Base-by-base conservation (phyloP, 2,329 filamentous ascomycete species). In the Monosporascus sp. region DNA sequence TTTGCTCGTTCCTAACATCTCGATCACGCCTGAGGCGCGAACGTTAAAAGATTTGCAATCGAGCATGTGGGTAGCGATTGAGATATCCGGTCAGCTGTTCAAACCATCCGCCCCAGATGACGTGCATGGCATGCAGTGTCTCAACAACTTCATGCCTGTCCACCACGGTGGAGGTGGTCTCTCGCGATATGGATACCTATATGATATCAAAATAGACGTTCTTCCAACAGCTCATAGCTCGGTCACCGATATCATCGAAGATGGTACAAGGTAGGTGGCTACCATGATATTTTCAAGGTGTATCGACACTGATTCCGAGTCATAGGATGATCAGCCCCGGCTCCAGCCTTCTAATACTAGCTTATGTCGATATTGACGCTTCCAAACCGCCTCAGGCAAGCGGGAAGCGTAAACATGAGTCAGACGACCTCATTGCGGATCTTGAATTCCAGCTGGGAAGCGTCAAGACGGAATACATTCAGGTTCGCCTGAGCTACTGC, bases 391-490 rank as follows among this genome's bases (percentile, higher is more conserved):
- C 55, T 43, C 45, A 41, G 8, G 39, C 51, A 5, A 52, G 50
- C 15, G 51, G 54, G 8, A 67, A 73, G 50, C 35, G 60, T 8
- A 68, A 68, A 35, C 70, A 74, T 47, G 74, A 70, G 39, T 77
- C 82, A 0, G 80, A 84, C 14, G 73, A 79, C 41, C 68, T 85
- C 35, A 81, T 87, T 17, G 74, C 80, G 24, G 80, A 84, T 52
- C 70, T 86, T 11, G 80, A 85, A 60, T 68, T 71, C 31, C 75
- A 83, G 52, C 74, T 86, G 3, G 80, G 81, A 31, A 70, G 73
- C 50, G 70, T 70, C 3, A 65, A 65, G 20, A 72, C 72, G 17
- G 72, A 76, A 37, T 85, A 81, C 57, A 66, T 85, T 48, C 73
- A 73, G 3, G 70, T 85, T 17, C 70, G 70, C 20, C 58, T 85